A percentile compares a stretch with the other conserved stretches of the same genome.
phyloP scores from a whole-genome alignment of 352 stramenopile species.

The Phytophthora lateralis region DNA sequence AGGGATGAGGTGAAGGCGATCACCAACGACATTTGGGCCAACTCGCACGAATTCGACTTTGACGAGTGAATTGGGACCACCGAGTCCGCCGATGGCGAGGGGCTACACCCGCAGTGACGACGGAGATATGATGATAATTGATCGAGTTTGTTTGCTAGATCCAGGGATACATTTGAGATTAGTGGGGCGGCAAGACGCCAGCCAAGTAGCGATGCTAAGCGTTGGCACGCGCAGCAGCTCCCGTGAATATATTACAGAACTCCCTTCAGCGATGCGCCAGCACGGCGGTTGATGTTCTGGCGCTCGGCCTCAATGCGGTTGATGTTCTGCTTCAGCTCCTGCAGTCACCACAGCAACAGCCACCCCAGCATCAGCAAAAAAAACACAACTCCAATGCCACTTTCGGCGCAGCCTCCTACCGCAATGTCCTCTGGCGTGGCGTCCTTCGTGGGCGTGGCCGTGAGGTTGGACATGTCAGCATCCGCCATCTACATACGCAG shows the following conservation, averaged over 20 bases:
- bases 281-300: constrained; percentile 80
- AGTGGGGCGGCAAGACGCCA: constrained; percentile 14
- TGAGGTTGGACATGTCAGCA: constrained; percentile 89
- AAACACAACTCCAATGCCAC: neutral
- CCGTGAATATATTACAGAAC: constrained; percentile 60
- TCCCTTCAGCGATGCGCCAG: constrained; percentile 79
- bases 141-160: constrained; percentile 30
- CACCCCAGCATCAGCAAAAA: constrained; percentile 4
- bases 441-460: constrained; percentile 75
- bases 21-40: constrained; percentile 83
- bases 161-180: constrained; percentile 33
- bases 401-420: constrained; percentile 24
- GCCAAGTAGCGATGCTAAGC: constrained; percentile 6
- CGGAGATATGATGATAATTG: constrained; percentile 14
- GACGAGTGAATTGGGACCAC: constrained; percentile 37
- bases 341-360: neutral
- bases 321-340: constrained; percentile 81
- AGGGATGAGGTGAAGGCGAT: constrained; percentile 65
- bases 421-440: constrained; percentile 78
- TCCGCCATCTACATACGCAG: constrained; percentile 70
- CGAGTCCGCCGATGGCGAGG: constrained; percentile 7
- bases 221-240: constrained; percentile 13
- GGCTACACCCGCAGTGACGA: constrained; percentile 4
- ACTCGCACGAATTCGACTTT: constrained; percentile 82
- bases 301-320: constrained; percentile 78